phyloP scores from a whole-genome alignment of 805 yeast genomes.

The Zygosaccharomyces bailii region DNA sequence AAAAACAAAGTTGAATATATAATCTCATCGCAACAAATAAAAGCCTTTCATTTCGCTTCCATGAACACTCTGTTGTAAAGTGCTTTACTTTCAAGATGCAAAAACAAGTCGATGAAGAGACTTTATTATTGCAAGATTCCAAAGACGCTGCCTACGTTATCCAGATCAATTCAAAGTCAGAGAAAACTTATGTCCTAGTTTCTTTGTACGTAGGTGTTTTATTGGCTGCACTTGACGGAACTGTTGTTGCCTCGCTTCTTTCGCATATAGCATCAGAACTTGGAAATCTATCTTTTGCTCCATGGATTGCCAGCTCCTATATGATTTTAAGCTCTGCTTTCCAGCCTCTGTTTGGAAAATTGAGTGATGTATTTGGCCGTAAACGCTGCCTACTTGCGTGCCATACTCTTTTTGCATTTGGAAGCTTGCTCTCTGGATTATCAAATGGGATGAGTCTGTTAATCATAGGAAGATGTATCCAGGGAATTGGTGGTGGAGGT shows the following conservation, averaged over 20 bases:
- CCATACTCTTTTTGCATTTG: constrained; percentile 9
- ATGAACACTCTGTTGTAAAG: too few relatives aligned
- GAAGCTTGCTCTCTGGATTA: constrained; percentile 9
- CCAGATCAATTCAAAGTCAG: constrained; percentile 10
- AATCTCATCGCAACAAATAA: too few relatives aligned
- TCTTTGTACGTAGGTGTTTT: constrained; percentile 12
- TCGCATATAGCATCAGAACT: constrained; percentile 13
- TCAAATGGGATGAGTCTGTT: neutral
- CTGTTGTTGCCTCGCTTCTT: constrained; percentile 13
- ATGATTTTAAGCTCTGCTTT: constrained; percentile 10
- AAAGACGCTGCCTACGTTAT: constrained; percentile 5
- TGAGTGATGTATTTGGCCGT: constrained; percentile 11
- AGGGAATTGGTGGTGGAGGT: constrained; percentile 15
- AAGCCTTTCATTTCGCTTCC: too few relatives aligned
- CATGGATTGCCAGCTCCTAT: constrained; percentile 13
- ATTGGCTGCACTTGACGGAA: constrained; percentile 13
- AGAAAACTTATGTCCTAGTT: constrained; percentile 9
- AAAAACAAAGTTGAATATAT: too few relatives aligned
- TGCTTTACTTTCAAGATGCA: neutral
- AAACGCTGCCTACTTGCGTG: constrained; percentile 8
- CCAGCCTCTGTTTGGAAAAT: constrained; percentile 13
- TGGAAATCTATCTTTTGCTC: constrained; percentile 6
- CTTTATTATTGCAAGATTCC: constrained; percentile 4
- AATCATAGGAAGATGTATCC: constrained; percentile 8
- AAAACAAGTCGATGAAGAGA: constrained; percentile 5